These are phyloP conservation scores for Trichoderma cornu-damae DNA, from an alignment of 2,329 filamentous ascomycete genomes.

Conservation along the genomic window DNA sequence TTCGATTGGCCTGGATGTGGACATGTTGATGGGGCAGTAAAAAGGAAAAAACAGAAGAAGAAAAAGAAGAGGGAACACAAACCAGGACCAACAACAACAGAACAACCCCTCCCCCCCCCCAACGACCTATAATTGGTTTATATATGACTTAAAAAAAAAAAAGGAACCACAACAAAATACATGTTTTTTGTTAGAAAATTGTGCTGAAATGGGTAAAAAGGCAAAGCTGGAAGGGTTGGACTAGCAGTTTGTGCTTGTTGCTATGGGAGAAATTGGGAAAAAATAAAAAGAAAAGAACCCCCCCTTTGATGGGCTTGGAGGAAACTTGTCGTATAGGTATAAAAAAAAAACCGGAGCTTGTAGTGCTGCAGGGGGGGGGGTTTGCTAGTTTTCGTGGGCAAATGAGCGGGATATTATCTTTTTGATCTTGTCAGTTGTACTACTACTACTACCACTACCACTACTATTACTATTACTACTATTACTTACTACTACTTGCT, in stretches of 20 bases:
- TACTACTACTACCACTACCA: too few relatives aligned
- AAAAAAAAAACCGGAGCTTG: not conserved
- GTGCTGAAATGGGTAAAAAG: not conserved
- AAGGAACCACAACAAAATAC: not conserved
- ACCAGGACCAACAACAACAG: too few relatives aligned
- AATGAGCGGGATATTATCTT: conserved; percentile 14
- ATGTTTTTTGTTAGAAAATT: not conserved
- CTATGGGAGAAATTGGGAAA: not conserved
- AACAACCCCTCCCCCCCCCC: too few relatives aligned
- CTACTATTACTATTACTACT: too few relatives aligned
- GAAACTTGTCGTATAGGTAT: not conserved
- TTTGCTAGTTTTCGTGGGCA: conserved; percentile 9
- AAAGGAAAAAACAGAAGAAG: conserved; percentile 6
- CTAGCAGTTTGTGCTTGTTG: conserved; percentile 2
- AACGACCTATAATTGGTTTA: not conserved
- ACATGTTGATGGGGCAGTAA: conserved; percentile 50
- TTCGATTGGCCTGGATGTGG: conserved; percentile 96
- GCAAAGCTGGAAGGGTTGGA: conserved; percentile 12
- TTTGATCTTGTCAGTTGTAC: conserved; percentile 9
- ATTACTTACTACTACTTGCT: too few relatives aligned
- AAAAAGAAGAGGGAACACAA: too few relatives aligned
- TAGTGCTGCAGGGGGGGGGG: not conserved
- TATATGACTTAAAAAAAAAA: not conserved
- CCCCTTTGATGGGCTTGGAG: conserved; percentile 1
- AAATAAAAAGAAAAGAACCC: not conserved